phyloP scores from a whole-genome alignment of 1,284 basidiomycete species.

The Bjerkandera adusta region DNA sequence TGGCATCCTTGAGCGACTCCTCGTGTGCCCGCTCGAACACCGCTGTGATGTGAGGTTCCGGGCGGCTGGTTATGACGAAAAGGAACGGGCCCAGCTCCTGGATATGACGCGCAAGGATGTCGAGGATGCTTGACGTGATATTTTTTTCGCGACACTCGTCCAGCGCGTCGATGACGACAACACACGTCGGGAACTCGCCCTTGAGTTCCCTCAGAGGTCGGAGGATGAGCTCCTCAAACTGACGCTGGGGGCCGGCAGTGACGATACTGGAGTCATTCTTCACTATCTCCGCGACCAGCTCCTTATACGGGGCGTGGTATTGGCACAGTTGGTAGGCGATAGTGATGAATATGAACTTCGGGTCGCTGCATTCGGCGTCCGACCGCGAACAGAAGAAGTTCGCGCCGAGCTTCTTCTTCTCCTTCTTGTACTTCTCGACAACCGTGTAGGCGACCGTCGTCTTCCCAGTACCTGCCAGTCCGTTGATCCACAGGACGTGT shows the following conservation, averaged over 20 bases:
- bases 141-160: slow-evolving; percentile 1
- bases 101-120: not conserved
- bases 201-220: slow-evolving; percentile 6
- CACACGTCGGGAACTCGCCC: not conserved
- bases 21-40: not conserved
- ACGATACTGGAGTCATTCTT: not conserved
- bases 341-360: slow-evolving; percentile 23
- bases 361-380: slow-evolving; percentile 13
- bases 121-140: slow-evolving; percentile 6
- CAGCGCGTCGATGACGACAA: not conserved
- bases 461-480: slow-evolving; percentile 18
- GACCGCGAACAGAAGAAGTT: slow-evolving; percentile 26
- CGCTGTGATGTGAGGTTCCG: slow-evolving; percentile 7
- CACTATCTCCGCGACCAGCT: slow-evolving; percentile 16
- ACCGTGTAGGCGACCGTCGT: slow-evolving; percentile 18
- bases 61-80: not conserved
- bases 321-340: slow-evolving; percentile 23
- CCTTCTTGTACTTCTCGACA: not conserved
- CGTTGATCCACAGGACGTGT: slow-evolving; percentile 19
- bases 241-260: not conserved
- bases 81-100: not conserved
- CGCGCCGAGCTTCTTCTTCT: slow-evolving; percentile 19
- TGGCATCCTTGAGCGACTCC: not conserved
- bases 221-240: slow-evolving; percentile 10
- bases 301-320: slow-evolving; percentile 11